These are phyloP conservation scores for Rhinocladiella similis DNA, from an alignment of 2,329 filamentous ascomycete genomes.

Conservation along the genomic window DNA sequence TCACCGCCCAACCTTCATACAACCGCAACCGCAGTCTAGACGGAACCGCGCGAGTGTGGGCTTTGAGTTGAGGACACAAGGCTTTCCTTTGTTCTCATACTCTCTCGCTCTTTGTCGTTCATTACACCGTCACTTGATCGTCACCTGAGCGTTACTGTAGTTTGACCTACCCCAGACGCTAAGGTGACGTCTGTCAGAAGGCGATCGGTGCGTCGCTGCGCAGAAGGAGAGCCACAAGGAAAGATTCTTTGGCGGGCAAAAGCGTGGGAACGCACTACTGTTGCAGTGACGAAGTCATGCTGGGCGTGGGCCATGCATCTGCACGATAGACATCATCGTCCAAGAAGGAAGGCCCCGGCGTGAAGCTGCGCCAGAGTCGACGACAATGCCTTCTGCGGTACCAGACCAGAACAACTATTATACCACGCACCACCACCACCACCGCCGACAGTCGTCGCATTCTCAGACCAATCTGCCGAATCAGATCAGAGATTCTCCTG, in stretches of 20 bases:
- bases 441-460: slow-evolving; percentile 26
- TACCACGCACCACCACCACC: slow-evolving; percentile 22
- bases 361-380: slow-evolving; percentile 8
- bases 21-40: no score
- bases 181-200: slow-evolving; percentile 2
- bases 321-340: slow-evolving; percentile 21
- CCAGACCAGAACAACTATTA: slow-evolving; percentile 24
- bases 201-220: neutral
- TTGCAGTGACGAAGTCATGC: slow-evolving; percentile 5
- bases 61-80: no score
- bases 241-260: slow-evolving; percentile 2
- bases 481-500: slow-evolving; percentile 14
- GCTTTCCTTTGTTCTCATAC: no score
- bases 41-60: no score
- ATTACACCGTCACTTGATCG: no score
- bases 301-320: slow-evolving; percentile 22
- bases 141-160: neutral
- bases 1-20: no score
- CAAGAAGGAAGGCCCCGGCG: slow-evolving; percentile 23
- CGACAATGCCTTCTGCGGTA: slow-evolving; percentile 26
- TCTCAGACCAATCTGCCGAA: slow-evolving; percentile 27
- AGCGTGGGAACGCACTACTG: neutral
- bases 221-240: slow-evolving; percentile 10
- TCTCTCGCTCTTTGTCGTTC: no score
- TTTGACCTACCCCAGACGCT: neutral